phyloP scores from a whole-genome alignment of 2,329 filamentous ascomycete species.

The Fusarium sp. region DNA sequence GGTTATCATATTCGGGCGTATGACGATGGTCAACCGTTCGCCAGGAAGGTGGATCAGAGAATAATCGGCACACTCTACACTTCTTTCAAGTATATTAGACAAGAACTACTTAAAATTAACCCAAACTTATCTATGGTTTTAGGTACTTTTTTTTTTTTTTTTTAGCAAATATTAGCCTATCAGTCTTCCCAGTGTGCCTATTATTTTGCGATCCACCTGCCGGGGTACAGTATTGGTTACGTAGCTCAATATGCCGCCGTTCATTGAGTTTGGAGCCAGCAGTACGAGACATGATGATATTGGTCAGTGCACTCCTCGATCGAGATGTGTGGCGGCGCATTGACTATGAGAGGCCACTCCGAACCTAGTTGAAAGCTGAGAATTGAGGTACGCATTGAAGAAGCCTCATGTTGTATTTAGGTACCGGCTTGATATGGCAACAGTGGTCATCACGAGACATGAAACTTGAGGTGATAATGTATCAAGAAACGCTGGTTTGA shows the following conservation, averaged over 20 bases:
- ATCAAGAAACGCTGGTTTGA: not conserved
- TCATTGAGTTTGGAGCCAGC: not conserved
- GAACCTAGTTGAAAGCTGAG: too few species aligned
- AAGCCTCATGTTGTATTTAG: not conserved
- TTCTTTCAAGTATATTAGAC: too few species aligned
- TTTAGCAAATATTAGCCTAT: too few species aligned
- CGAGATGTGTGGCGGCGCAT: constrained; percentile 1
- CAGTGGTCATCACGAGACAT: constrained; percentile 12
- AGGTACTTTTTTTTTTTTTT: too few species aligned
- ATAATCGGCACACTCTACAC: too few species aligned
- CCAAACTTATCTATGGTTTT: too few species aligned
- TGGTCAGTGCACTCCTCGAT: constrained; percentile 5
- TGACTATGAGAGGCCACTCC: constrained; percentile 1
- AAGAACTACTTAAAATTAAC: too few species aligned
- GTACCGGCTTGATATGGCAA: not conserved
- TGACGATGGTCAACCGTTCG: constrained; percentile 2
- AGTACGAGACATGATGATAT: not conserved
- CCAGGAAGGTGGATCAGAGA: too few species aligned
- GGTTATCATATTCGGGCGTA: not conserved
- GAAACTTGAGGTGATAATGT: not conserved
- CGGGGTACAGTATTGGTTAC: not conserved
- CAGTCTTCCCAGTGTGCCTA: too few species aligned
- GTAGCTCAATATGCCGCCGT: not conserved
- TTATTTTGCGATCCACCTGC: too few species aligned
- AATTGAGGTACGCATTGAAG: not conserved